These are phyloP conservation scores for Pythium rhizo-oryzae DNA, from an alignment of 352 stramenopile genomes.

Conservation along the genomic window DNA sequence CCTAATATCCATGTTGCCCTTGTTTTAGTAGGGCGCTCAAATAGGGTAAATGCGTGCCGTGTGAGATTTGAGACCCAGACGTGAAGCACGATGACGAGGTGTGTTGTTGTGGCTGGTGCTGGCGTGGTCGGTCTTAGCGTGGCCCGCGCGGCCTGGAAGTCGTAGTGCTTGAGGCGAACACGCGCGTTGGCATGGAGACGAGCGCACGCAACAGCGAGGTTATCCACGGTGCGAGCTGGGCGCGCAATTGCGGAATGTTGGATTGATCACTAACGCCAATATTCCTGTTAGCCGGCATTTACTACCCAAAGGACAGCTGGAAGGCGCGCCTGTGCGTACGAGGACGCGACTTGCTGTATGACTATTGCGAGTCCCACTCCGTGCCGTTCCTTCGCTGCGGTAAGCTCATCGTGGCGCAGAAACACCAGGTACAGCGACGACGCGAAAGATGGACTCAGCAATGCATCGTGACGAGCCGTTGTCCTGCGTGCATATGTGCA, in stretches of 20 bases:
- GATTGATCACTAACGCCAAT: background rate
- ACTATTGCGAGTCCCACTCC: slow-evolving; percentile 86
- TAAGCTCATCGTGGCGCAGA: slow-evolving; percentile 95
- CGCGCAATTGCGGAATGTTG: background rate
- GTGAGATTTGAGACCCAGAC: too few species aligned
- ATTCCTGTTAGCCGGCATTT: slow-evolving; percentile 76
- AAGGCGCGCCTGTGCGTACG: slow-evolving; percentile 93
- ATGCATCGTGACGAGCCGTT: background rate
- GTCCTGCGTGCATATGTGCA: slow-evolving; percentile 19
- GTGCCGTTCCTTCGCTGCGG: slow-evolving; percentile 89
- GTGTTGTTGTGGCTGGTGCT: slow-evolving; percentile 67
- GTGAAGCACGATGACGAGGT: slow-evolving; percentile 34
- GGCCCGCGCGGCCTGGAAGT: slow-evolving; percentile 66
- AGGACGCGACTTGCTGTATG: slow-evolving; percentile 90
- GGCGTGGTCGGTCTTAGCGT: slow-evolving; percentile 81
- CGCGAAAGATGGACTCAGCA: background rate
- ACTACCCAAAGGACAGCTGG: slow-evolving; percentile 89
- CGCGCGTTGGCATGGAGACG: slow-evolving; percentile 83
- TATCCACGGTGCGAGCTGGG: slow-evolving; percentile 82
- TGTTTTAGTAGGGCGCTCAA: too few species aligned
- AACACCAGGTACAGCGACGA: slow-evolving; percentile 38
- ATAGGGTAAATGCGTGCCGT: too few species aligned
- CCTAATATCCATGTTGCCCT: too few species aligned
- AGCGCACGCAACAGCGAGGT: slow-evolving; percentile 95
- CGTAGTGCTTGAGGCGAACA: slow-evolving; percentile 89